Percentiles rank a stretch among this genome's conserved stretches.
Evolutionary conservation across 192 early-diverging fungal genomes (phyloP).

Genomic region (Podila verticillata): DNA sequence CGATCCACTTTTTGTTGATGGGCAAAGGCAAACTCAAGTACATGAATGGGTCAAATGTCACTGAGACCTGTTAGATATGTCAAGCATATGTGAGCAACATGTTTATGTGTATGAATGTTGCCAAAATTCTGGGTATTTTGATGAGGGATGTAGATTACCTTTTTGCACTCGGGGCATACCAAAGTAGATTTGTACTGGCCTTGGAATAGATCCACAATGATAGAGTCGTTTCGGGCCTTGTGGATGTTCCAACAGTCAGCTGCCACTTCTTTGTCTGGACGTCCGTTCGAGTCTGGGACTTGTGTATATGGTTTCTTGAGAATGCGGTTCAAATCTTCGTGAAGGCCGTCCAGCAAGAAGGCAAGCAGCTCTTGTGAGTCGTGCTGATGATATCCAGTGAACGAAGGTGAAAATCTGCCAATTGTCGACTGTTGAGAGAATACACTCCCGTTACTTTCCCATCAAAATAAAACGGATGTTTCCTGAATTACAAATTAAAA

Average conservation of each 20-base stretch:
- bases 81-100: conserved; percentile 51
- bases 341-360: conserved; percentile 89
- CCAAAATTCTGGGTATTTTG: conserved; percentile 33
- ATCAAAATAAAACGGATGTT: no score
- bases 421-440: conserved; percentile 63
- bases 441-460: no score
- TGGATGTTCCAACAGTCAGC: conserved; percentile 69
- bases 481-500: no score
- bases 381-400: conserved; percentile 91
- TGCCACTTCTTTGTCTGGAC: conserved; percentile 56
- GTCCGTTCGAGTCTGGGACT: conserved; percentile 42
- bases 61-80: conserved; percentile 66
- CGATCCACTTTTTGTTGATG: conserved; percentile 51
- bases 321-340: conserved; percentile 91
- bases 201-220: conserved; percentile 95
- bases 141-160: conserved; percentile 67
- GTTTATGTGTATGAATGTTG: conserved; percentile 51
- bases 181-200: conserved; percentile 78
- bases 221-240: conserved; percentile 77
- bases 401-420: conserved; percentile 75
- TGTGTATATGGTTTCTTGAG: conserved; percentile 55
- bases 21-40: conserved; percentile 94
- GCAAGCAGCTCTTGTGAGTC: conserved; percentile 95
- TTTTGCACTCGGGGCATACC: conserved; percentile 73
- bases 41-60: conserved; percentile 93